Conservation (phyloP, 306 rosid genomes). For the Arachis hypogaea region DNA sequence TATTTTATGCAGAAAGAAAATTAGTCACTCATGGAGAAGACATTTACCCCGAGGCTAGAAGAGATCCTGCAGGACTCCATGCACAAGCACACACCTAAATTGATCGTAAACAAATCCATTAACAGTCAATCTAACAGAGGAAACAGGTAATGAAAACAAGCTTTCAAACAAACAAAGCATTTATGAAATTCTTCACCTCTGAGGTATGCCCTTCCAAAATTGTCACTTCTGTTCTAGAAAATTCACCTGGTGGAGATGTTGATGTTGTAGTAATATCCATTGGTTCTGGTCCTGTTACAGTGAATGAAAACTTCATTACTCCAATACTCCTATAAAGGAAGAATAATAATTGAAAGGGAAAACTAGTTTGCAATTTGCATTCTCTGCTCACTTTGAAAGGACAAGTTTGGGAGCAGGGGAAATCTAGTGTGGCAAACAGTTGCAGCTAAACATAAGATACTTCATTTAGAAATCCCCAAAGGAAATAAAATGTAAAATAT, state of each 20-base stretch:
- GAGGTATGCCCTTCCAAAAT: slow-evolving; percentile 94
- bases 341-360: slow-evolving; percentile 21
- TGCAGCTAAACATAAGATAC: background rate
- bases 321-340: slow-evolving; percentile 29
- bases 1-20: slow-evolving; percentile 10
- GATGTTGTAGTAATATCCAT: slow-evolving; percentile 70
- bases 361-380: background rate
- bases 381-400: background rate
- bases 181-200: slow-evolving; percentile 67
- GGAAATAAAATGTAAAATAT: background rate
- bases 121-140: slow-evolving; percentile 20
- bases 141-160: slow-evolving; percentile 20
- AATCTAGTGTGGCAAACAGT: background rate
- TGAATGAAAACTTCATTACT: slow-evolving; percentile 31
- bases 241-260: slow-evolving; percentile 66
- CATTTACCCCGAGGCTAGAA: slow-evolving; percentile 93
- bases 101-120: slow-evolving; percentile 38
- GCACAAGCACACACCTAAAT: slow-evolving; percentile 96
- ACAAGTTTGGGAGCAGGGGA: background rate
- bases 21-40: slow-evolving; percentile 27
- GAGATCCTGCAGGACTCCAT: slow-evolving; percentile 94
- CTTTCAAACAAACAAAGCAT: slow-evolving; percentile 6
- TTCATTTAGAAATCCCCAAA: background rate
- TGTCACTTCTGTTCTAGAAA: slow-evolving; percentile 78
- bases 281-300: slow-evolving; percentile 67